These are phyloP conservation scores for Trichophyton equinum DNA, from an alignment of 2,329 filamentous ascomycete species.

Conservation along the genomic window DNA sequence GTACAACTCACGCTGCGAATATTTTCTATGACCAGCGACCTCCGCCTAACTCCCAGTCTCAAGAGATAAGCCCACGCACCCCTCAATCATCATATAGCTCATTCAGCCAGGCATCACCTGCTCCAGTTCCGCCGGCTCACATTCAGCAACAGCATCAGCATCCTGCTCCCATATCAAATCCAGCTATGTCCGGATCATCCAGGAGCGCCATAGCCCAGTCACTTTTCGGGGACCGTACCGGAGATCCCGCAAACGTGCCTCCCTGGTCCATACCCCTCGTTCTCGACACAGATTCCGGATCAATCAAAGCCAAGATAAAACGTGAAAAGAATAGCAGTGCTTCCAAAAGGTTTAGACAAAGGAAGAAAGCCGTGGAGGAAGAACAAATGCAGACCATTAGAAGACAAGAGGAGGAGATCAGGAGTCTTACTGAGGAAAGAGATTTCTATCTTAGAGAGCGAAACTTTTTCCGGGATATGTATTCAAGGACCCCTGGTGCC, in stretches of 20 bases:
- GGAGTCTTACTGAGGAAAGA: constrained; percentile 22
- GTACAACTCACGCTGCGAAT: background rate
- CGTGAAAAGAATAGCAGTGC: constrained; percentile 33
- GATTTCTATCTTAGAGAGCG: constrained; percentile 31
- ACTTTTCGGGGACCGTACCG: background rate
- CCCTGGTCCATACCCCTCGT: constrained; percentile 18
- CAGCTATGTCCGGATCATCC: background rate
- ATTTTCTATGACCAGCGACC: constrained; percentile 4
- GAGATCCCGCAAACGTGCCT: background rate
- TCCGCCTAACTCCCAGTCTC: constrained; percentile 6
- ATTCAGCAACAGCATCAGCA: constrained; percentile 11
- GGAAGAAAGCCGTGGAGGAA: constrained; percentile 28
- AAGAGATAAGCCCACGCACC: constrained; percentile 10
- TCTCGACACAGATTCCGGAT: constrained; percentile 31
- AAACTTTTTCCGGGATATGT: constrained; percentile 28
- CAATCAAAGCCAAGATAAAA: constrained; percentile 30
- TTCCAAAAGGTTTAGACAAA: constrained; percentile 30
- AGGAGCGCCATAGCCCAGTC: background rate
- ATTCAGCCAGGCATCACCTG: constrained; percentile 11
- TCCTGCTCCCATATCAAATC: constrained; percentile 4
- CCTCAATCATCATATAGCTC: constrained; percentile 11
- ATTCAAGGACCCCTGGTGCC: constrained; percentile 8
- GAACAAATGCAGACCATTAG: constrained; percentile 28
- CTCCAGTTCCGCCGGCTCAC: constrained; percentile 3
- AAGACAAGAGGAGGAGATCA: constrained; percentile 26